Percentiles rank a stretch among this genome's conserved stretches.
Evolutionary conservation across 23 red algal species (phyloP).

Genomic region (Gracilaria vermiculophylla): DNA sequence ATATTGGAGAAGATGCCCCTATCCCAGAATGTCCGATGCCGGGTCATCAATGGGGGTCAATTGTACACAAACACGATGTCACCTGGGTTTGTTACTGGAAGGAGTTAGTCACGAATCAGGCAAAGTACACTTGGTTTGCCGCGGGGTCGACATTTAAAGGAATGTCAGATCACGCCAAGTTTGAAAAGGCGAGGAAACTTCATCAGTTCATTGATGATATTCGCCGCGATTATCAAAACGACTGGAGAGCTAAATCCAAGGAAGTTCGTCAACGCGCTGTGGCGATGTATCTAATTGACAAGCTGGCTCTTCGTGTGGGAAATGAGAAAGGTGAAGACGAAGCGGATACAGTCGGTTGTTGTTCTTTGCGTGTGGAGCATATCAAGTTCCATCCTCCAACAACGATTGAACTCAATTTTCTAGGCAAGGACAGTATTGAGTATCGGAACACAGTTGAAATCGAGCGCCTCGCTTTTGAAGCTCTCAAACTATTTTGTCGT

Average conservation of each 20-base stretch:
- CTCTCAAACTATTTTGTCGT: slow-evolving; percentile 76
- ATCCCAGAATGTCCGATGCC: slow-evolving; percentile 88
- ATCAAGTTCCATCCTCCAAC: slow-evolving; percentile 68
- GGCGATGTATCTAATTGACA: slow-evolving; percentile 98
- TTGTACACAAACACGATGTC: slow-evolving; percentile 88
- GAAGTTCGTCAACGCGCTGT: slow-evolving; percentile 81
- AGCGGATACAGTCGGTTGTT: slow-evolving; percentile 99
- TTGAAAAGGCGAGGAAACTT: slow-evolving; percentile 91
- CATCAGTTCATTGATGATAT: slow-evolving; percentile 77
- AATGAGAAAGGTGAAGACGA: slow-evolving; percentile 99
- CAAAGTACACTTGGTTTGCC: slow-evolving; percentile 92
- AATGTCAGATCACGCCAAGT: slow-evolving; percentile 92
- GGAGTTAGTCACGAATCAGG: slow-evolving; percentile 81
- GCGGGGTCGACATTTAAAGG: slow-evolving; percentile 91
- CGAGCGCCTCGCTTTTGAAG: slow-evolving; percentile 71
- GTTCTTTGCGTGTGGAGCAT: slow-evolving; percentile 96
- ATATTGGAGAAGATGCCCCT: slow-evolving; percentile 80
- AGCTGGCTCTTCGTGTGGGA: slow-evolving; percentile 94
- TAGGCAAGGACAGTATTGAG: slow-evolving; percentile 98
- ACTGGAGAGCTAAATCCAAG: slow-evolving; percentile 51
- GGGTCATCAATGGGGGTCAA: slow-evolving; percentile 90
- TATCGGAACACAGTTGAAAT: slow-evolving; percentile 90
- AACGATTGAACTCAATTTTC: slow-evolving; percentile 88
- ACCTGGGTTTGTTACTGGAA: slow-evolving; percentile 98
- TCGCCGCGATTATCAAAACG: slow-evolving; percentile 78